A percentile compares a stretch with the other conserved stretches of the same genome.
Evolutionary conservation across 768 basidiomycete species (phyloP).

Genomic region (Sistotremastrum suecicum): DNA sequence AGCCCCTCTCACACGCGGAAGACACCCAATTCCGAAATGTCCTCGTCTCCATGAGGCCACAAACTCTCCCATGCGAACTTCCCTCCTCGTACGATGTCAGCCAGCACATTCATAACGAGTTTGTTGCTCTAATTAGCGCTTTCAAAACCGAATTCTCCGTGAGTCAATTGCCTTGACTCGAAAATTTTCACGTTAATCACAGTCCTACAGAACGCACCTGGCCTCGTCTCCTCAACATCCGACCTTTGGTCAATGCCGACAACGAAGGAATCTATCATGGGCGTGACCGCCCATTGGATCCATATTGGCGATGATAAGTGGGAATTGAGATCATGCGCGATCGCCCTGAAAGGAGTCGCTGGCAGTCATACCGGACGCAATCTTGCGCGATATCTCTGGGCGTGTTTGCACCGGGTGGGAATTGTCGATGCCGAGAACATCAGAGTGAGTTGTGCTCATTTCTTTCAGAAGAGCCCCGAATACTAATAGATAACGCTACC

Average conservation of each 20-base stretch:
- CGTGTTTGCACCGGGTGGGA: slow-evolving; percentile 13
- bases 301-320: slow-evolving; percentile 10
- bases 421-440: slow-evolving; percentile 8
- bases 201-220: slow-evolving; percentile 4
- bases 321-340: slow-evolving; percentile 11
- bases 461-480: too few species aligned
- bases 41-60: slow-evolving; percentile 9
- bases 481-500: too few species aligned
- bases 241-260: slow-evolving; percentile 11
- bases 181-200: not conserved
- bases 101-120: slow-evolving; percentile 9
- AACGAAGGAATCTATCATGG: slow-evolving; percentile 13
- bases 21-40: slow-evolving; percentile 9
- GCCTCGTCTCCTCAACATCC: slow-evolving; percentile 6
- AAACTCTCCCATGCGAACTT: slow-evolving; percentile 5
- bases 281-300: slow-evolving; percentile 12
- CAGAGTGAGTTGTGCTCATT: slow-evolving; percentile 12
- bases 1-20: too few species aligned
- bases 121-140: slow-evolving; percentile 2
- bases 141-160: slow-evolving; percentile 6
- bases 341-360: slow-evolving; percentile 11
- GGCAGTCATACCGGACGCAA: slow-evolving; percentile 17
- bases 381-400: slow-evolving; percentile 14
- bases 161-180: slow-evolving; percentile 1
- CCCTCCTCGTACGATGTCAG: slow-evolving; percentile 8